phyloP scores from a whole-genome alignment of 108 stramenopile genomes.

The Skeletonema menzelii region DNA sequence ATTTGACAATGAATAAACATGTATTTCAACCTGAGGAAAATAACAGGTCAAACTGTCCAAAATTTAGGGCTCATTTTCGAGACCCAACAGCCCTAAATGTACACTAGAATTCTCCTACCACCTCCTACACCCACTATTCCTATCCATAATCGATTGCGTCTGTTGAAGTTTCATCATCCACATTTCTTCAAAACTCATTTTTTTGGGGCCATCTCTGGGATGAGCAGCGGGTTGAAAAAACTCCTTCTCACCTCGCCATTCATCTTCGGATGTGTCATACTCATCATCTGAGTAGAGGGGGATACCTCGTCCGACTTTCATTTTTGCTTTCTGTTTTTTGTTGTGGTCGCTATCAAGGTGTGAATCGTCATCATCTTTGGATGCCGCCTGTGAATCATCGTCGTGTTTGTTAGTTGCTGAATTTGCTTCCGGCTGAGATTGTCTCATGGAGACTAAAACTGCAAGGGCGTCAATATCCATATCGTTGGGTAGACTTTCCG shows the following conservation, averaged over 20 bases:
- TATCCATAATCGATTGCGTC: conserved; percentile 16
- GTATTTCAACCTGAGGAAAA: not conserved
- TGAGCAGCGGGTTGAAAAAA: not conserved
- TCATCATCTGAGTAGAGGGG: conserved; percentile 19
- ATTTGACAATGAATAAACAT: not conserved
- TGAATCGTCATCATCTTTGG: not conserved
- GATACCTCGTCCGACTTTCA: conserved; percentile 10
- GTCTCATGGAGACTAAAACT: not conserved
- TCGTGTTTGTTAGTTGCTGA: not conserved
- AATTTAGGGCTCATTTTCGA: not conserved
- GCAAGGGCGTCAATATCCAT: conserved; percentile 2
- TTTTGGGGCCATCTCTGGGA: conserved; percentile 7
- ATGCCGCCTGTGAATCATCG: not conserved
- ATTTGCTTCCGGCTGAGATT: not conserved
- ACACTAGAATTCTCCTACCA: not conserved
- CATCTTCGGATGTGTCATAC: conserved; percentile 1
- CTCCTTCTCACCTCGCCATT: not conserved
- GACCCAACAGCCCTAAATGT: too few species aligned
- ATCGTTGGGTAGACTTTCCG: not conserved
- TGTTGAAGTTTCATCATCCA: conserved; percentile 18
- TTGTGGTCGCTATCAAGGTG: not conserved
- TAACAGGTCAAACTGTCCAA: not conserved
- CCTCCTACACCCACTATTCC: not conserved
- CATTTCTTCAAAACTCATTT: conserved; percentile 21
- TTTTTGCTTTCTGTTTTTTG: not conserved